Evolutionary conservation across 2,329 filamentous ascomycete genomes (phyloP).

Genomic region (Aspergillus udagawae): DNA sequence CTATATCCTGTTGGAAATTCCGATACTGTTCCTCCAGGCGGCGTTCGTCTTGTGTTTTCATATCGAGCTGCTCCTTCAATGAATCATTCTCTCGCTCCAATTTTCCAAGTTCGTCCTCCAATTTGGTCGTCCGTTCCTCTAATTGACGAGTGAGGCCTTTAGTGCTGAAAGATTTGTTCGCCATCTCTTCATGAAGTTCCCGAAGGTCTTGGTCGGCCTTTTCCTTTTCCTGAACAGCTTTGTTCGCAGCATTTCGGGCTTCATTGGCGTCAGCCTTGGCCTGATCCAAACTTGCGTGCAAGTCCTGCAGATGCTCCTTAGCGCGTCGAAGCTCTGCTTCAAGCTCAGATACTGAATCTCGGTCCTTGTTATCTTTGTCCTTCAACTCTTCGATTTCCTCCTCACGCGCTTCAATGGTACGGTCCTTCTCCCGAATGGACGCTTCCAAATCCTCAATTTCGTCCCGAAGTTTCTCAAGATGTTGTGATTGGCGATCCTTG

Average conservation of each 20-base stretch:
- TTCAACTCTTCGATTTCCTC: constrained; percentile 69
- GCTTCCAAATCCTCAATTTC: constrained; percentile 73
- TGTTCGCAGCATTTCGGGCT: constrained; percentile 43
- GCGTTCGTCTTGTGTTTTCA: constrained; percentile 39
- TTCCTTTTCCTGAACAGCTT: constrained; percentile 51
- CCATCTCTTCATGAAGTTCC: constrained; percentile 69
- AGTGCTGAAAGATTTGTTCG: constrained; percentile 72
- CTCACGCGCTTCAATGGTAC: constrained; percentile 67
- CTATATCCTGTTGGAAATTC: constrained; percentile 36
- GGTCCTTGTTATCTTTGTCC: constrained; percentile 42
- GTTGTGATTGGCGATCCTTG: constrained; percentile 52
- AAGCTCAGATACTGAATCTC: constrained; percentile 42
- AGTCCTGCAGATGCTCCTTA: constrained; percentile 41
- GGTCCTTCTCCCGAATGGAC: constrained; percentile 71
- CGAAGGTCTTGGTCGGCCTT: constrained; percentile 54
- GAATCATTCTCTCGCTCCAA: constrained; percentile 45
- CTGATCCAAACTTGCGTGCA: constrained; percentile 40
- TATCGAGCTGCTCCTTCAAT: constrained; percentile 42
- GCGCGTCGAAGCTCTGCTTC: constrained; percentile 48
- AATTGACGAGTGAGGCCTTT: constrained; percentile 71
- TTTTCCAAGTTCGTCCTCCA: constrained; percentile 63
- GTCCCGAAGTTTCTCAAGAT: constrained; percentile 65
- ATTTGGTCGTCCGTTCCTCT: constrained; percentile 63
- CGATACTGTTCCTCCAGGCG: constrained; percentile 50
- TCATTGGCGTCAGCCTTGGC: constrained; percentile 35